Conservation (phyloP, 2,329 filamentous ascomycete genomes). For the Phialophora chinensis region DNA sequence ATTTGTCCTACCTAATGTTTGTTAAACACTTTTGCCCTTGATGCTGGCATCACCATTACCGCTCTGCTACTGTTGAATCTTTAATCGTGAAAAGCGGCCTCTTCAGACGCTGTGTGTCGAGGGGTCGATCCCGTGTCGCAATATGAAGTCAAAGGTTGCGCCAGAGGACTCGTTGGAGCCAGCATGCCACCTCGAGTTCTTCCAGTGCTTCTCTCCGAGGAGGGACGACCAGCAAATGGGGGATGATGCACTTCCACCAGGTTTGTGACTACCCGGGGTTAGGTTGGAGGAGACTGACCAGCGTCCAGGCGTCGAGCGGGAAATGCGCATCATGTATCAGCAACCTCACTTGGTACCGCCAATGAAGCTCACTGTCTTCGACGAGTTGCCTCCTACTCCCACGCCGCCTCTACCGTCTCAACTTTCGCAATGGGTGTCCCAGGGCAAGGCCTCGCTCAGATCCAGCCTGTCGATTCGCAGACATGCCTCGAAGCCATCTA, state of each 20-base stretch:
- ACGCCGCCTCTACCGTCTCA: constrained; percentile 44
- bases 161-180: constrained; percentile 33
- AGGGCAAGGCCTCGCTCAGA: constrained; percentile 50
- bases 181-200: constrained; percentile 27
- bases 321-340: constrained; percentile 51
- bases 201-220: constrained; percentile 33
- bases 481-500: constrained; percentile 45
- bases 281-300: constrained; percentile 3
- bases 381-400: constrained; percentile 48
- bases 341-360: constrained; percentile 55
- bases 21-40: constrained; percentile 10
- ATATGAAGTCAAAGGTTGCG: constrained; percentile 25
- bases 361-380: constrained; percentile 53
- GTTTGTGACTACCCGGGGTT: constrained; percentile 18
- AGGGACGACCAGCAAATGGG: constrained; percentile 11
- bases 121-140: not conserved
- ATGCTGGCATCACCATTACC: constrained; percentile 31
- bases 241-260: constrained; percentile 1
- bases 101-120: constrained; percentile 16
- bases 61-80: constrained; percentile 3
- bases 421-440: constrained; percentile 46
- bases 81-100: constrained; percentile 23
- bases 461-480: constrained; percentile 50
- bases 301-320: constrained; percentile 47
- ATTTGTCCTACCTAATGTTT: constrained; percentile 15